These are phyloP conservation scores for Hortaea werneckii DNA, from an alignment of 2,329 filamentous ascomycete genomes.

Conservation along the genomic window DNA sequence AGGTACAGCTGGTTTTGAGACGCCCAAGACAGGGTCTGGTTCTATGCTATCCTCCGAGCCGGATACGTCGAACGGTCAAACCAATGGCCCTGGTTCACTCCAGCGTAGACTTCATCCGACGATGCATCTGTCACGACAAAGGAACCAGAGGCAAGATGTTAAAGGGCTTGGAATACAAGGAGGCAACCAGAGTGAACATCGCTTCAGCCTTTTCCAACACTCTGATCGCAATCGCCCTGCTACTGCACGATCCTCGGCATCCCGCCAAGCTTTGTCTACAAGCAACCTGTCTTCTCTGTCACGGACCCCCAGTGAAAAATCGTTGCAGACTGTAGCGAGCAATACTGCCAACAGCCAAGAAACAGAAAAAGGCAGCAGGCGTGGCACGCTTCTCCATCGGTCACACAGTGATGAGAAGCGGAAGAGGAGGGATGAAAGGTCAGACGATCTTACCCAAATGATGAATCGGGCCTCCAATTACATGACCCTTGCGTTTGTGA, in stretches of 20 bases:
- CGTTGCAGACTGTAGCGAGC: conserved; percentile 18
- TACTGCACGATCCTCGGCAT: conserved; percentile 10
- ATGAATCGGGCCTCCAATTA: conserved; percentile 89
- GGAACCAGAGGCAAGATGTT: conserved; percentile 12
- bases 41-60: conserved; percentile 2
- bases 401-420: conserved; percentile 12
- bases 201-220: conserved; percentile 36
- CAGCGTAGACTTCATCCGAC: conserved; percentile 79
- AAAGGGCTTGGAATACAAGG: conserved; percentile 24
- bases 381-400: conserved; percentile 17
- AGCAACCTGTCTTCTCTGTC: conserved; percentile 16
- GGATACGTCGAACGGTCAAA: conserved; percentile 12
- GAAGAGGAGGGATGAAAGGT: conserved; percentile 48
- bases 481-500: conserved; percentile 94
- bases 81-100: conserved; percentile 59
- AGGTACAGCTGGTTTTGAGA: conserved; percentile 3
- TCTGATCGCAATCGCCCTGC: conserved; percentile 21
- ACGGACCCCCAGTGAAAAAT: conserved; percentile 23
- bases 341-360: conserved; percentile 11
- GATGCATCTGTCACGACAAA: conserved; percentile 41
- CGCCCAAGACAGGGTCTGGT: neutral
- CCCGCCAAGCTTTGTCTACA: conserved; percentile 15
- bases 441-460: conserved; percentile 94
- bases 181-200: conserved; percentile 21
- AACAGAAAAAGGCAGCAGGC: conserved; percentile 23